Conservation (phyloP, 768 basidiomycete genomes). For the Trametes coccinea region DNA sequence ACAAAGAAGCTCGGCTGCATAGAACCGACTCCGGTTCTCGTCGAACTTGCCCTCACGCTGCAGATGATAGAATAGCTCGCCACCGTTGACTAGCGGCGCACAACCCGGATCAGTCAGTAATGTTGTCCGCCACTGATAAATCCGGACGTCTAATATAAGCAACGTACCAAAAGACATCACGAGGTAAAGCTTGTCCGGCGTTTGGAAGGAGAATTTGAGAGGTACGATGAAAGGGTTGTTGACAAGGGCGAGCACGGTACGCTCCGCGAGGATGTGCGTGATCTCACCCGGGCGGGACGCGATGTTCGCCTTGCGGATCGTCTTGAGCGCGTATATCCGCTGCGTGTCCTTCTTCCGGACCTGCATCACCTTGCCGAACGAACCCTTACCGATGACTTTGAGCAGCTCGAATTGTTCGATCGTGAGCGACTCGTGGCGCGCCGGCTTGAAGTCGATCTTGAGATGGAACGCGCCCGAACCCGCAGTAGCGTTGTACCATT, state of each 20-base stretch:
- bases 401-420: slow-evolving; percentile 96
- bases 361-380: slow-evolving; percentile 99
- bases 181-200: slow-evolving; percentile 93
- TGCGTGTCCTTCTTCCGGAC: slow-evolving; percentile 98
- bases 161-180: slow-evolving; percentile 91
- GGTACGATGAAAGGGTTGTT: slow-evolving; percentile 99
- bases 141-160: not conserved
- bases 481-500: slow-evolving; percentile 84
- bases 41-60: slow-evolving; percentile 97
- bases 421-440: slow-evolving; percentile 79
- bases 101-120: not conserved
- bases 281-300: slow-evolving; percentile 96
- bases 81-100: slow-evolving; percentile 76
- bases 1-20: slow-evolving; percentile 94
- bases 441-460: slow-evolving; percentile 92
- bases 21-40: slow-evolving; percentile 90
- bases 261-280: slow-evolving; percentile 95
- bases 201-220: slow-evolving; percentile 98
- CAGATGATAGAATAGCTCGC: slow-evolving; percentile 96
- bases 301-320: slow-evolving; percentile 97
- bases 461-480: slow-evolving; percentile 93
- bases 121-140: not conserved
- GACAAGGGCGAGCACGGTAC: slow-evolving; percentile 94
- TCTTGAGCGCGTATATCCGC: slow-evolving; percentile 97
- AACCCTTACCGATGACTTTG: slow-evolving; percentile 97